These are phyloP conservation scores for Onygena corvina DNA, from an alignment of 2,329 filamentous ascomycete species.

Conservation along the genomic window DNA sequence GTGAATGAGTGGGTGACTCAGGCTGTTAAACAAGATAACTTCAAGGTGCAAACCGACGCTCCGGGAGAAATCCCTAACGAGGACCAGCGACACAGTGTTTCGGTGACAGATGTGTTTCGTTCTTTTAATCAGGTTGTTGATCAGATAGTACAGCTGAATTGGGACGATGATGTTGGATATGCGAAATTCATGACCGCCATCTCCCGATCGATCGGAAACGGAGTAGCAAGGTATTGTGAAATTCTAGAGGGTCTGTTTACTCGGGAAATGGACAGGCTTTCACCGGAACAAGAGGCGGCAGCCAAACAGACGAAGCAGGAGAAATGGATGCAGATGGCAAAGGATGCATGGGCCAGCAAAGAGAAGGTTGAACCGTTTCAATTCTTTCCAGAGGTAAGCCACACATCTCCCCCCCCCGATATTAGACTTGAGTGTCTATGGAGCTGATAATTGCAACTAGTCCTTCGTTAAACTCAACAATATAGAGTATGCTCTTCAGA, in stretches of 20 bases:
- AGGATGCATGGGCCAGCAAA: slow-evolving; percentile 82
- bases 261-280: slow-evolving; percentile 84
- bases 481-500: slow-evolving; percentile 84
- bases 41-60: slow-evolving; percentile 58
- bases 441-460: slow-evolving; percentile 38
- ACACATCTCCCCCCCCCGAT: not conserved
- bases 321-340: slow-evolving; percentile 83
- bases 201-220: slow-evolving; percentile 69
- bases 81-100: slow-evolving; percentile 81
- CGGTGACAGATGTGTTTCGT: slow-evolving; percentile 83
- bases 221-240: slow-evolving; percentile 83
- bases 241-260: slow-evolving; percentile 72
- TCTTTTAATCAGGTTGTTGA: slow-evolving; percentile 88
- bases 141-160: slow-evolving; percentile 72
- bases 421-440: not conserved
- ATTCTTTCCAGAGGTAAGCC: slow-evolving; percentile 74
- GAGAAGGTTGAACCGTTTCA: slow-evolving; percentile 95
- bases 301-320: slow-evolving; percentile 73
- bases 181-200: slow-evolving; percentile 95
- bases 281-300: slow-evolving; percentile 72
- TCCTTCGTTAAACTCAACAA: slow-evolving; percentile 98
- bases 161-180: slow-evolving; percentile 87
- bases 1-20: slow-evolving; percentile 77
- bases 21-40: slow-evolving; percentile 80
- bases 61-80: slow-evolving; percentile 55